A percentile compares a stretch with the other conserved stretches of the same genome.
Evolutionary conservation across 1,284 basidiomycete genomes (phyloP).

Genomic region (Porphyrellus sp.): DNA sequence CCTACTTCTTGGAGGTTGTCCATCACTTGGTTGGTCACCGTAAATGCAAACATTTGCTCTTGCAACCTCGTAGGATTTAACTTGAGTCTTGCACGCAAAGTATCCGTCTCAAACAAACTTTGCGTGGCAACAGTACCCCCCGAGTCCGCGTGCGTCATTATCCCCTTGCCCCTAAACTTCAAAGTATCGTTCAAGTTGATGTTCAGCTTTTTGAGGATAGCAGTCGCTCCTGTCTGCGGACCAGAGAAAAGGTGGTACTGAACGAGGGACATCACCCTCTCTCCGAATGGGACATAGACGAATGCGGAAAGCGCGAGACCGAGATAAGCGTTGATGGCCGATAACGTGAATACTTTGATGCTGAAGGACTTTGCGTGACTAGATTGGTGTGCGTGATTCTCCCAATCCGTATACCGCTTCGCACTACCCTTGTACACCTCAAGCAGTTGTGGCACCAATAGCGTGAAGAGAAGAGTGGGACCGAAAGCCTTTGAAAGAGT

Average conservation of each 20-base stretch:
- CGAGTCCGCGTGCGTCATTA: slow-evolving; percentile 12
- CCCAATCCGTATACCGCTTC: slow-evolving; percentile 77
- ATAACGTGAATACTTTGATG: slow-evolving; percentile 88
- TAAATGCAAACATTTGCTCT: slow-evolving; percentile 93
- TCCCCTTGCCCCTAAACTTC: slow-evolving; percentile 17
- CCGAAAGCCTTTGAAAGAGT: slow-evolving; percentile 55
- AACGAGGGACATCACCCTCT: slow-evolving; percentile 67
- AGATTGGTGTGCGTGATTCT: slow-evolving; percentile 84
- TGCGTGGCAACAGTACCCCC: slow-evolving; percentile 13
- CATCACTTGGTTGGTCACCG: slow-evolving; percentile 88
- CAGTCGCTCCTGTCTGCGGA: slow-evolving; percentile 14
- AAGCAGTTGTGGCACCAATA: slow-evolving; percentile 83
- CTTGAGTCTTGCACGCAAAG: slow-evolving; percentile 48
- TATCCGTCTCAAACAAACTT: slow-evolving; percentile 52
- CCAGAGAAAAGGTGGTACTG: slow-evolving; percentile 45
- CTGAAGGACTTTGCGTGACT: slow-evolving; percentile 80
- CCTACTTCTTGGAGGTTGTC: slow-evolving; percentile 83
- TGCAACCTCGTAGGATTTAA: slow-evolving; percentile 71
- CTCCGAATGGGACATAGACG: slow-evolving; percentile 90
- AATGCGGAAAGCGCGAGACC: slow-evolving; percentile 84
- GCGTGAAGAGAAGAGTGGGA: slow-evolving; percentile 83
- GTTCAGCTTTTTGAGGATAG: slow-evolving; percentile 25
- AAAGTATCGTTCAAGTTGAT: slow-evolving; percentile 28
- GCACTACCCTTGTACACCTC: slow-evolving; percentile 74
- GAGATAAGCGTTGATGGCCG: slow-evolving; percentile 86